Evolutionary conservation across 495 filamentous ascomycete genomes (phyloP).

Genomic region (Hypoxylon trugodes): DNA sequence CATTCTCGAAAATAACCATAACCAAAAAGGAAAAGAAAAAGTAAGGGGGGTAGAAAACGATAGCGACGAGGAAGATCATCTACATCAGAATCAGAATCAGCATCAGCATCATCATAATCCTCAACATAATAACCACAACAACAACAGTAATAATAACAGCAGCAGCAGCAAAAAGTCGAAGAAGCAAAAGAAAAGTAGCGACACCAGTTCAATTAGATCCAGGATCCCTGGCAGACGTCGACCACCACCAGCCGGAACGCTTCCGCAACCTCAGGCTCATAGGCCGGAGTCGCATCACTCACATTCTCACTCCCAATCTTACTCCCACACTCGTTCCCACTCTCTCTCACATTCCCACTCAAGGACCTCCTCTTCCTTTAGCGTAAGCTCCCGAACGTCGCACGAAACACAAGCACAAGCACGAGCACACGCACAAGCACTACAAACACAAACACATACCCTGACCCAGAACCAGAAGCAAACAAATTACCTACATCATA

Average conservation of each 20-base stretch:
- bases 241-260: conserved; percentile 37
- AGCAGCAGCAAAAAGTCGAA: conserved; percentile 46
- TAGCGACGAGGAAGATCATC: conserved; percentile 11
- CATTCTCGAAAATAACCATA: conserved; percentile 1
- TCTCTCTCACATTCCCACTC: no score
- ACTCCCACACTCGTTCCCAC: no score
- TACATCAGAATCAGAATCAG: neutral
- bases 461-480: conserved; percentile 7
- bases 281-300: conserved; percentile 36
- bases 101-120: no score
- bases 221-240: conserved; percentile 43
- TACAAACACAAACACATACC: conserved; percentile 17
- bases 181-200: conserved; percentile 50
- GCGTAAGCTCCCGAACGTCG: conserved; percentile 33
- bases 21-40: conserved; percentile 11
- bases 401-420: conserved; percentile 34
- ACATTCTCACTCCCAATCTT: no score
- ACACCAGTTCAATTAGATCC: conserved; percentile 36
- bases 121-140: no score
- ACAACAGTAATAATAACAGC: no score
- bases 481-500: neutral
- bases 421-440: neutral
- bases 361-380: conserved; percentile 37
- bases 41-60: neutral
- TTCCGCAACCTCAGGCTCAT: conserved; percentile 29